Conservation (phyloP, 371 early-diverging fungal species). For the Mucor racemosus region DNA sequence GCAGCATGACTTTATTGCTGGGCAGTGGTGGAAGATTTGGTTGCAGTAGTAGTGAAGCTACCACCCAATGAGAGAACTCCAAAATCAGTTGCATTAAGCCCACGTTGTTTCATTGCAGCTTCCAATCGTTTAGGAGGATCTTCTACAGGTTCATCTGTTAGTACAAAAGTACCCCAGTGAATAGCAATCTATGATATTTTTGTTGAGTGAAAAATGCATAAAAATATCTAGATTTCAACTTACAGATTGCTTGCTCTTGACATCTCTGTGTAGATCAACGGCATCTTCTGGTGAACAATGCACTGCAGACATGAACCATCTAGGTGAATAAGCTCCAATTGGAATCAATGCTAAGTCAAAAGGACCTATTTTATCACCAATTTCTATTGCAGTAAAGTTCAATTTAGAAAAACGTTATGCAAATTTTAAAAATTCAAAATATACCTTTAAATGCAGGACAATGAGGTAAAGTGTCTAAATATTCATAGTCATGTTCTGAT, state of each 20-base stretch:
- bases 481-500: constrained; percentile 34
- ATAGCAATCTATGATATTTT: constrained; percentile 27
- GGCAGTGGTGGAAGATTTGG: neutral
- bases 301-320: constrained; percentile 70
- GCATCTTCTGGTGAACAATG: constrained; percentile 83
- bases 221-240: constrained; percentile 40
- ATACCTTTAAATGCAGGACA: constrained; percentile 81
- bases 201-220: neutral
- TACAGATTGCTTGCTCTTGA: constrained; percentile 66
- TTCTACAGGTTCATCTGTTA: constrained; percentile 60
- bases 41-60: constrained; percentile 31
- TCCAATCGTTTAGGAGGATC: constrained; percentile 63
- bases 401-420: too few relatives aligned
- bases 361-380: constrained; percentile 72
- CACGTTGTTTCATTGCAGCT: constrained; percentile 52
- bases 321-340: constrained; percentile 83
- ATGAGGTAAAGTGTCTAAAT: constrained; percentile 54
- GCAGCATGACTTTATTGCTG: neutral
- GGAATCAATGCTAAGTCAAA: constrained; percentile 79
- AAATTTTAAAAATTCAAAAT: too few relatives aligned
- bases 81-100: constrained; percentile 58
- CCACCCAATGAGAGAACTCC: constrained; percentile 63
- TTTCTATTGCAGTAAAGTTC: constrained; percentile 40
- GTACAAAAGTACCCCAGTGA: constrained; percentile 52
- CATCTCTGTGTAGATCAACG: constrained; percentile 75